Evolutionary conservation across 768 basidiomycete genomes (phyloP).

Genomic region (Suillus sp.): DNA sequence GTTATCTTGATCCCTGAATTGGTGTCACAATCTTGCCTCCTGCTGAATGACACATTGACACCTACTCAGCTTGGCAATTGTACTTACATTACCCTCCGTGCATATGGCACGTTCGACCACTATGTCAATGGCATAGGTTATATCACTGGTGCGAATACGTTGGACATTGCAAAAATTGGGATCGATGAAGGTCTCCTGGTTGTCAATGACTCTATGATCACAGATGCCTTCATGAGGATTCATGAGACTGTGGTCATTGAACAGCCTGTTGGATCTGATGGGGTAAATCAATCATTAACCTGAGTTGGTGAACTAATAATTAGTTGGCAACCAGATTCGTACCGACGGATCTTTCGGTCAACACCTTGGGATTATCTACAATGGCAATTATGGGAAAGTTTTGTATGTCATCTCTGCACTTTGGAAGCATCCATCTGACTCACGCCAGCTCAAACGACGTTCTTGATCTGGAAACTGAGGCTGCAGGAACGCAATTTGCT

Average conservation of each 20-base stretch:
- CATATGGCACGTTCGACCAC: constrained; percentile 50
- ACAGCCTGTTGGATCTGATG: constrained; percentile 54
- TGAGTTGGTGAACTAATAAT: neutral
- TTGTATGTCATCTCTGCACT: constrained; percentile 33
- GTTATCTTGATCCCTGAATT: constrained; percentile 62
- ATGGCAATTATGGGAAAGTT: constrained; percentile 68
- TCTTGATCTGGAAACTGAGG: constrained; percentile 60
- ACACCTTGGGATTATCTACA: constrained; percentile 70
- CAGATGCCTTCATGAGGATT: constrained; percentile 49
- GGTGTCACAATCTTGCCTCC: constrained; percentile 55
- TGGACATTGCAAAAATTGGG: constrained; percentile 66
- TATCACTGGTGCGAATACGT: constrained; percentile 63
- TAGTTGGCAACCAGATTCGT: constrained; percentile 9
- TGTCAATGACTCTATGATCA: constrained; percentile 45
- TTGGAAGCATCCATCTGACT: neutral
- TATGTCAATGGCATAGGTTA: constrained; percentile 47
- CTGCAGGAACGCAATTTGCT: constrained; percentile 58
- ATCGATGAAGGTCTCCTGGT: constrained; percentile 48
- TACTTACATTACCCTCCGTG: constrained; percentile 49
- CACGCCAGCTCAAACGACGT: constrained; percentile 58
- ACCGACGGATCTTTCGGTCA: constrained; percentile 38
- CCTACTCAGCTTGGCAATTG: constrained; percentile 47
- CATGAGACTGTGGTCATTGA: constrained; percentile 56
- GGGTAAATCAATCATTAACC: constrained; percentile 40
- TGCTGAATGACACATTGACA: constrained; percentile 52